Conservation (phyloP, 83 land plant species). For the Picea abies region DNA sequence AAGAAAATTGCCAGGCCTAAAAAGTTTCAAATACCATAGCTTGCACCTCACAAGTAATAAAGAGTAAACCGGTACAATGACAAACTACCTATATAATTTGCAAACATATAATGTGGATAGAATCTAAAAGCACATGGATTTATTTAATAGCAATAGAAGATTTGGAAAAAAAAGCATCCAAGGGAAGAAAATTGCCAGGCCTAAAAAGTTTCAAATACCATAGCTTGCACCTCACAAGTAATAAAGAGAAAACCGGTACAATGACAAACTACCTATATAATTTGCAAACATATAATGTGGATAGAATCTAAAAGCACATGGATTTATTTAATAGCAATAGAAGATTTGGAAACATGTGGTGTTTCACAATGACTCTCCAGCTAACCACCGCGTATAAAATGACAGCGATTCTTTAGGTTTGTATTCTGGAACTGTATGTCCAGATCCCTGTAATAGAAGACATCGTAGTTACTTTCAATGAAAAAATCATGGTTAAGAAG, state of each 20-base stretch:
- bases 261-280: neutral
- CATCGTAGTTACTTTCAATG: neutral
- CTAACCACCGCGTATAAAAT: slow-evolving; percentile 63
- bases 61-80: neutral
- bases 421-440: slow-evolving; percentile 80
- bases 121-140: neutral
- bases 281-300: neutral
- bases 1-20: too few species aligned
- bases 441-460: slow-evolving; percentile 58
- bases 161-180: neutral
- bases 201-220: too few species aligned
- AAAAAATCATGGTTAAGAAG: too few species aligned
- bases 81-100: neutral
- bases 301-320: neutral
- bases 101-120: neutral
- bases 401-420: slow-evolving; percentile 74
- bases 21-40: neutral
- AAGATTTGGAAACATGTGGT: neutral
- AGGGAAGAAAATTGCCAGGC: too few species aligned
- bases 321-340: neutral
- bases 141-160: neutral
- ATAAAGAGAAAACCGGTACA: neutral
- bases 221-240: neutral
- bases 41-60: neutral
- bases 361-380: slow-evolving; percentile 22